Evolutionary conservation across 352 stramenopile genomes (phyloP).

Genomic region (Pilasporangium apinafurcum): DNA sequence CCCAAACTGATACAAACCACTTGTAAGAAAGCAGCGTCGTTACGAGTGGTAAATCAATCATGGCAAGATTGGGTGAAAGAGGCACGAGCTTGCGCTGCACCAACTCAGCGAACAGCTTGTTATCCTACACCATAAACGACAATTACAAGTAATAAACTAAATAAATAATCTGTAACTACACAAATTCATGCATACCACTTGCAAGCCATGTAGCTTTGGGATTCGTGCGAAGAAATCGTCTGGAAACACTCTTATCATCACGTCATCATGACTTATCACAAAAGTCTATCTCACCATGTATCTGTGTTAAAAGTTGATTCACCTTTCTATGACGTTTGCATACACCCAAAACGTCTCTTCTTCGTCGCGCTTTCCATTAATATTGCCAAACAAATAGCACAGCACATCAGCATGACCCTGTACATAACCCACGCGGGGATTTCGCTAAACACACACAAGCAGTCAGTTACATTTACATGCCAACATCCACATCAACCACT

Average conservation of each 20-base stretch:
- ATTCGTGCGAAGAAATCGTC: constrained; percentile 65
- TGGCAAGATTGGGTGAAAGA: constrained; percentile 34
- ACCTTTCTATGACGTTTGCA: constrained; percentile 57
- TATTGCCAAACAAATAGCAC: constrained; percentile 57
- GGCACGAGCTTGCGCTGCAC: constrained; percentile 45
- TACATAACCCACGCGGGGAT: constrained; percentile 66
- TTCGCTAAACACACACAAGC: constrained; percentile 24
- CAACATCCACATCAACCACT: neutral
- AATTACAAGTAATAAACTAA: neutral
- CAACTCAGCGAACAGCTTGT: constrained; percentile 49
- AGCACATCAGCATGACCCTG: constrained; percentile 69
- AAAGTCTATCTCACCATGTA: neutral
- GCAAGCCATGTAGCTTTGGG: constrained; percentile 68
- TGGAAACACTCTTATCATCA: constrained; percentile 39
- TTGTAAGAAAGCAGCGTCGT: constrained; percentile 66
- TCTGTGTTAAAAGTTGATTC: neutral
- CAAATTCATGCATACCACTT: constrained; percentile 31
- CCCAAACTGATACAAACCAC: constrained; percentile 73
- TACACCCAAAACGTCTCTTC: constrained; percentile 75
- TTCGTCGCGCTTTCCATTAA: constrained; percentile 28
- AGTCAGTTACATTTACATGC: too few relatives aligned
- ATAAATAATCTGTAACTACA: neutral
- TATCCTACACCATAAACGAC: constrained; percentile 23
- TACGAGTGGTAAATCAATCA: constrained; percentile 48
- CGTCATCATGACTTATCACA: too few relatives aligned